A percentile compares a stretch with the other conserved stretches of the same genome.
These are phyloP conservation scores for Daldinia loculata DNA, from an alignment of 495 filamentous ascomycete species.

Conservation along the genomic window DNA sequence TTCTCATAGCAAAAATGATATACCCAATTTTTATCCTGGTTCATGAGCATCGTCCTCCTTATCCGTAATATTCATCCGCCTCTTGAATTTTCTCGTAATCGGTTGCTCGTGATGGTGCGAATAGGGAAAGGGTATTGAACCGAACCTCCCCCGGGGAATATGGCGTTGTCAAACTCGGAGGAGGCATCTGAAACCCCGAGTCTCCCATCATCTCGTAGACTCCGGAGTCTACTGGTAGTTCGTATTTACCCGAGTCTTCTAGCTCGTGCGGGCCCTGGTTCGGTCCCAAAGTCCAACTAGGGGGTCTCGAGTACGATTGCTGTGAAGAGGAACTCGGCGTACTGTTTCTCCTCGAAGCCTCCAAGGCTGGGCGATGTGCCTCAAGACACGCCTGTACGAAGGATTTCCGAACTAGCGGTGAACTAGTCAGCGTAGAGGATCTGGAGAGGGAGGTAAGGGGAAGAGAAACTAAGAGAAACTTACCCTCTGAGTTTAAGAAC, in stretches of 20 bases:
- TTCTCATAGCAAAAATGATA: not conserved
- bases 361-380: slow-evolving; percentile 19
- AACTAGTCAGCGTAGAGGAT: not conserved
- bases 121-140: slow-evolving; percentile 11
- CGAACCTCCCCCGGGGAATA: slow-evolving; percentile 8
- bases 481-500: slow-evolving; percentile 27
- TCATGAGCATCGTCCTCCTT: not conserved
- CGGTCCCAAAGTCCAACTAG: slow-evolving; percentile 17
- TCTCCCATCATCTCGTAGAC: slow-evolving; percentile 16
- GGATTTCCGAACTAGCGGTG: slow-evolving; percentile 27
- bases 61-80: not conserved
- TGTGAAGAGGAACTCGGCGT: slow-evolving; percentile 11
- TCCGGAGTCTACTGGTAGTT: not conserved
- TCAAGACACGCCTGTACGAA: slow-evolving; percentile 41
- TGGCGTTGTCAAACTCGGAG: slow-evolving; percentile 16
- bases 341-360: slow-evolving; percentile 13
- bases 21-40: not conserved
- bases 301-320: slow-evolving; percentile 8
- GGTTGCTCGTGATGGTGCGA: not conserved
- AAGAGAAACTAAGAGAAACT: not conserved
- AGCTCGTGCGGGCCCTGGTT: slow-evolving; percentile 2
- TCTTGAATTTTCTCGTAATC: not conserved
- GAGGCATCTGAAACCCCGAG: slow-evolving; percentile 12
- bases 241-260: not conserved
- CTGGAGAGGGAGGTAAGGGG: not conserved